phyloP scores from a whole-genome alignment of 2,329 filamentous ascomycete species.

The Aspergillus sp. region DNA sequence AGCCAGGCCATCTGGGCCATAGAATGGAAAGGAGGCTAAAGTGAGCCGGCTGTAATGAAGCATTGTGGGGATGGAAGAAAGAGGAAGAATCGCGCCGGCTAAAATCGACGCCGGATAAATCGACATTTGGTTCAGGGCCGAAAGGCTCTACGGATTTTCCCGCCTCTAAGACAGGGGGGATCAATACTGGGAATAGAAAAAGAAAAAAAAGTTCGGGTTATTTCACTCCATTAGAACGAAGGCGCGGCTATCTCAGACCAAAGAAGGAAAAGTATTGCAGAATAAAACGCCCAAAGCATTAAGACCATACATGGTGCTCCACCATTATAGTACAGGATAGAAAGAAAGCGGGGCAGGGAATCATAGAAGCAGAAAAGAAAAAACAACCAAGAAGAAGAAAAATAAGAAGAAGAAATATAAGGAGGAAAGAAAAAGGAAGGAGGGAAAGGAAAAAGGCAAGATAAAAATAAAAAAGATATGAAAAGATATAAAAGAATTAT shows the following conservation, averaged over 20 bases:
- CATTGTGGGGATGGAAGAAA: background rate
- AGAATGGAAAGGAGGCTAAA: slow-evolving; percentile 4
- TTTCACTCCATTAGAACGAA: slow-evolving; percentile 2
- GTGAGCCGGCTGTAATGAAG: slow-evolving; percentile 5
- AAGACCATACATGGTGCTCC: background rate
- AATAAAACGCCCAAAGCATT: background rate
- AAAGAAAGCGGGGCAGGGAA: background rate
- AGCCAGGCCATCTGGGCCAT: background rate
- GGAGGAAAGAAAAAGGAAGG: too few species aligned
- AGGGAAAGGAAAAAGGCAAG: background rate
- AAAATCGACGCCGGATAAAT: slow-evolving; percentile 12
- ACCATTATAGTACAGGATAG: slow-evolving; percentile 5
- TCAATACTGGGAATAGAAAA: background rate
- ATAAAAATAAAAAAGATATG: background rate
- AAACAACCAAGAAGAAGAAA: background rate
- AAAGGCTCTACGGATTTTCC: background rate
- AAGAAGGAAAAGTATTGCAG: background rate
- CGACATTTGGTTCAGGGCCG: background rate
- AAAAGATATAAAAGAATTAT: background rate
- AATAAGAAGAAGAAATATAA: background rate
- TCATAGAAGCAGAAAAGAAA: background rate
- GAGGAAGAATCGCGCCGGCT: slow-evolving; percentile 7
- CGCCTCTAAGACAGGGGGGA: background rate
- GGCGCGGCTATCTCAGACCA: background rate
- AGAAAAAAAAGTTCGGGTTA: background rate